These are phyloP conservation scores for Margaritispora aquatica DNA, from an alignment of 495 filamentous ascomycete species.

Conservation along the genomic window DNA sequence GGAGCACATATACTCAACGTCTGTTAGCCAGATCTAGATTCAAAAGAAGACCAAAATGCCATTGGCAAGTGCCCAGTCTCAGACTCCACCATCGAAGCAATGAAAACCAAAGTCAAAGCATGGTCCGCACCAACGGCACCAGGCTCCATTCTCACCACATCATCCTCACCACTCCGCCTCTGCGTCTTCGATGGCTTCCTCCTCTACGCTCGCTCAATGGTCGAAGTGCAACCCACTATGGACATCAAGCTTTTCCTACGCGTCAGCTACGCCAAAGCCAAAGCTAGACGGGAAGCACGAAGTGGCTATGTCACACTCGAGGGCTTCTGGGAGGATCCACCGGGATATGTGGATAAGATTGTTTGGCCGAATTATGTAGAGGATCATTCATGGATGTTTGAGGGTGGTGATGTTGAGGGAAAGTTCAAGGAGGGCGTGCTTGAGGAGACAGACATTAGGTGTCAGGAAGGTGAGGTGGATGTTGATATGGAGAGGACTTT, in stretches of 20 bases:
- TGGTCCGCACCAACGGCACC: conserved; percentile 33
- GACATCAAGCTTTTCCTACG: conserved; percentile 73
- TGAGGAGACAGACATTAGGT: conserved; percentile 37
- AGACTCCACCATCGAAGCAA: conserved; percentile 30
- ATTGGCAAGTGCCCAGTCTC: conserved; percentile 42
- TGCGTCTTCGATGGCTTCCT: conserved; percentile 81
- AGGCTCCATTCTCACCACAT: conserved; percentile 17
- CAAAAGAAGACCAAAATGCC: conserved; percentile 73
- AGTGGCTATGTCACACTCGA: conserved; percentile 82
- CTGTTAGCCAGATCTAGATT: conserved; percentile 47
- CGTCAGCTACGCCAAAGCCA: conserved; percentile 52
- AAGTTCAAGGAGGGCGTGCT: conserved; percentile 37
- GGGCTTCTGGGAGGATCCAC: conserved; percentile 92
- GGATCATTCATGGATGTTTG: conserved; percentile 71
- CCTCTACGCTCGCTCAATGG: conserved; percentile 51
- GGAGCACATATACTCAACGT: conserved; percentile 16
- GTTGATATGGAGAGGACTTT: conserved; percentile 43
- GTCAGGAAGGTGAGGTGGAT: conserved; percentile 34
- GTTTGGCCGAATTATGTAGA: conserved; percentile 92
- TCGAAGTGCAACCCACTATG: conserved; percentile 46
- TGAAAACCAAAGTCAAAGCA: conserved; percentile 32
- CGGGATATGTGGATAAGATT: conserved; percentile 87
- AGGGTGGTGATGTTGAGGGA: conserved; percentile 55
- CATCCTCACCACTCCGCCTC: conserved; percentile 27
- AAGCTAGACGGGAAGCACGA: conserved; percentile 61